Percentiles rank a stretch among this genome's conserved stretches.
These are phyloP conservation scores for Sugiyamaella lignohabitans DNA, from an alignment of 805 yeast species.

Conservation along the genomic window DNA sequence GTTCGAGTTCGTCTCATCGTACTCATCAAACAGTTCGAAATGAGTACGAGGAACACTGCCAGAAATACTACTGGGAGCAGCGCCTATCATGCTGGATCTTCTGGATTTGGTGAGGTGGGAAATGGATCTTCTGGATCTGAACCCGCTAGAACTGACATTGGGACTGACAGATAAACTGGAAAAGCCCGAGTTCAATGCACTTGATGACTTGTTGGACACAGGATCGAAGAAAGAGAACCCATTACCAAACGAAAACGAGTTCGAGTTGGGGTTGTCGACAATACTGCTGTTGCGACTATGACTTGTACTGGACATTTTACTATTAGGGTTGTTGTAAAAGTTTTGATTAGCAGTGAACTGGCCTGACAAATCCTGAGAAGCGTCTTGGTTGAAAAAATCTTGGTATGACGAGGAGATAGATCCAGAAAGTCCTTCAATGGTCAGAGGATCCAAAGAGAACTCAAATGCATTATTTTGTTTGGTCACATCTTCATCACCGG, in stretches of 20 bases:
- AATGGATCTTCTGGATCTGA: background rate
- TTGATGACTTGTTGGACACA: background rate
- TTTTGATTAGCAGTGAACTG: background rate
- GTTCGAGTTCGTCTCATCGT: constrained; percentile 7
- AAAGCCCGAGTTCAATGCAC: constrained; percentile 7
- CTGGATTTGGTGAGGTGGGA: background rate
- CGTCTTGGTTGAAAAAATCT: constrained; percentile 7
- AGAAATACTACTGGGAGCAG: background rate
- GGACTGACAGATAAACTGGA: constrained; percentile 12
- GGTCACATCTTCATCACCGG: background rate
- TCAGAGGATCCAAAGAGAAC: constrained; percentile 43
- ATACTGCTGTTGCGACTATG: background rate
- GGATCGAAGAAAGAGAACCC: constrained; percentile 8
- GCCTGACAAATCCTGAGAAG: too few species aligned
- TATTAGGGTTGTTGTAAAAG: background rate
- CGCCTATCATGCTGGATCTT: background rate
- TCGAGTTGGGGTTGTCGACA: background rate
- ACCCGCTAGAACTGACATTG: constrained; percentile 8
- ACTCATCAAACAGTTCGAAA: constrained; percentile 18
- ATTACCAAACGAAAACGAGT: constrained; percentile 7
- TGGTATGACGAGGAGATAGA: constrained; percentile 12
- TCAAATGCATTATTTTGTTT: constrained; percentile 24
- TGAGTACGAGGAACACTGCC: constrained; percentile 1
- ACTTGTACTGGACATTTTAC: background rate
- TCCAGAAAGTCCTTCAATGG: constrained; percentile 40